Conservation (phyloP, 768 basidiomycete genomes). For the Agaricus blazei region DNA sequence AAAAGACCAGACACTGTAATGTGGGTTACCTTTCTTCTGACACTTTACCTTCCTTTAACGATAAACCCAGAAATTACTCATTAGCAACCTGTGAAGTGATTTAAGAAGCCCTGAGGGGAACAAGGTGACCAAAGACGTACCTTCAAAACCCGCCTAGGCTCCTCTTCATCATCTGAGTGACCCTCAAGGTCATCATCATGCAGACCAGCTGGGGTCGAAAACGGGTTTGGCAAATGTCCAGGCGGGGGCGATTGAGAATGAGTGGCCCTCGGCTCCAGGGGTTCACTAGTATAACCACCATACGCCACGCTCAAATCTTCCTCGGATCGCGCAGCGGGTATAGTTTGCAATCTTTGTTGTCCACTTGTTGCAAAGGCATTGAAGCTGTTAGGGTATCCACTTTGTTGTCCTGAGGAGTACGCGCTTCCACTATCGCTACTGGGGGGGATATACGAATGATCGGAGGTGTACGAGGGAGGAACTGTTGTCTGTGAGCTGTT, state of each 20-base stretch:
- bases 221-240: slow-evolving; percentile 15
- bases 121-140: slow-evolving; percentile 14
- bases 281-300: slow-evolving; percentile 27
- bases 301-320: slow-evolving; percentile 21
- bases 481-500: not conserved
- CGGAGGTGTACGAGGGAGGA: not conserved
- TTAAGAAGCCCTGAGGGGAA: not conserved
- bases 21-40: too few species aligned
- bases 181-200: slow-evolving; percentile 15
- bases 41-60: too few species aligned
- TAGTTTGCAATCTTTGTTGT: not conserved
- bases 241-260: not conserved
- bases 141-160: slow-evolving; percentile 27
- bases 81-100: slow-evolving; percentile 20
- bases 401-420: not conserved
- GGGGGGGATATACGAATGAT: not conserved
- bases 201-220: slow-evolving; percentile 12
- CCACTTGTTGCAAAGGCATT: not conserved
- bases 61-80: slow-evolving; percentile 11
- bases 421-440: not conserved
- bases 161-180: slow-evolving; percentile 20
- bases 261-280: not conserved
- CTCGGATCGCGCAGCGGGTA: slow-evolving; percentile 1
- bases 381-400: slow-evolving; percentile 2
- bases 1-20: not conserved